Conservation (phyloP, 148 eudicot genomes). For the Rhododendron mucronatum region DNA sequence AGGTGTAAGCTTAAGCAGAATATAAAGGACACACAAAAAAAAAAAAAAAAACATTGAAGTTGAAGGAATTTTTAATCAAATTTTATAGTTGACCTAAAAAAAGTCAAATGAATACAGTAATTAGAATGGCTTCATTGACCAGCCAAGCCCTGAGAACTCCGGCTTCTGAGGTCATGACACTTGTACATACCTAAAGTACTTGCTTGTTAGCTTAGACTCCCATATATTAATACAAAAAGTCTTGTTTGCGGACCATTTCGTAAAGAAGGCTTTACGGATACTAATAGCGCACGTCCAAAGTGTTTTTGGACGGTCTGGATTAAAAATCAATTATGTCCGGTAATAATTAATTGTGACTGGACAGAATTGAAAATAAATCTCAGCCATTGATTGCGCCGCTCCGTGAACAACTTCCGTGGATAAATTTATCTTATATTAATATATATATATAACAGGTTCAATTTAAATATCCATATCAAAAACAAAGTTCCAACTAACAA, state of each 20-base stretch:
- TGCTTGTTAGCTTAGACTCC: neutral
- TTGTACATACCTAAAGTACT: neutral
- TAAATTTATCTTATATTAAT: neutral
- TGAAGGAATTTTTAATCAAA: neutral
- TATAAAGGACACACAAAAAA: neutral
- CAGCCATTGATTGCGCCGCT: too few relatives aligned
- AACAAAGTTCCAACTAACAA: neutral
- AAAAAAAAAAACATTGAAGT: neutral
- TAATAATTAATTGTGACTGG: too few relatives aligned
- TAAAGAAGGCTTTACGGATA: too few relatives aligned
- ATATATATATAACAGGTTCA: neutral
- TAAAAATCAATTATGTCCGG: too few relatives aligned
- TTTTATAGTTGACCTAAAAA: neutral
- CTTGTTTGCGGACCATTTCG: too few relatives aligned
- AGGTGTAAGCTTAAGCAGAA: neutral
- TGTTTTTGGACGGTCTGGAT: too few relatives aligned
- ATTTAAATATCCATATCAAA: neutral
- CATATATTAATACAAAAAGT: too few relatives aligned
- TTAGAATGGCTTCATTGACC: neutral
- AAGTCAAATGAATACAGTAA: neutral
- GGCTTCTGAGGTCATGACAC: neutral
- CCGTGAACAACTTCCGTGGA: too few relatives aligned
- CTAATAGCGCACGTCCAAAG: rapidly evolving
- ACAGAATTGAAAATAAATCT: too few relatives aligned
- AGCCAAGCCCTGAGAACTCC: neutral